Evolutionary conservation across 441 rosid genomes (phyloP), one percentile per base, ranked within the genome.

Genomic region (Eruca vesicaria): DNA sequence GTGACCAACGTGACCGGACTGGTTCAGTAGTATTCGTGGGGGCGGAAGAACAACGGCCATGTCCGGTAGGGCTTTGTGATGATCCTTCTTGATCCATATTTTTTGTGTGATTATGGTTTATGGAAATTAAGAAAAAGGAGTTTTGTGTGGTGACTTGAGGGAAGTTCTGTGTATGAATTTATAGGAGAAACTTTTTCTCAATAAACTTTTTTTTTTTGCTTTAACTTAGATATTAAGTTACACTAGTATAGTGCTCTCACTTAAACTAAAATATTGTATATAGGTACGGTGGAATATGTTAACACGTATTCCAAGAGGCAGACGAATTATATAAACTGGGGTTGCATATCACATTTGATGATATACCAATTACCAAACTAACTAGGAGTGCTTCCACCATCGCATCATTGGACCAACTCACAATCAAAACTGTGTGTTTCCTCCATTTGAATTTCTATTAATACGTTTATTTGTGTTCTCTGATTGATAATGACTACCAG

Each of bases 1-100:
- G 99, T 32, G 93, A 92, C 99, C 99, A 94, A 70, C 99, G 80
- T 14, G 80, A 45, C 62, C 80, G 72, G 38, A 70, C 76, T 16
- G 76, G 76, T 35, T 71, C 76, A 11, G 68, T 71, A 4, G 72
- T 33, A 7, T 36, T 71, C 2, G 68, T 59, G 43, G 80, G 31
- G 36, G 38, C 55, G 21, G 69, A 26, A 29, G 23, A 6, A 43
- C 57, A 43, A 43, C 19, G 57, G n/a, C 21, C 15, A 3, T 65
- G 57, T 9, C 15, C 9, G n/a, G 12, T 38, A 43, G 23, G 56
- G 63, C 36, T 66, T 21, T 66, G 58, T 3, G 68, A 60, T 14
- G 62, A 28, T 58, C 71, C 56, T 71, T 41, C 74, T 70, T 68
- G 69, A 68, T 68, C 60, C 79, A 76, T 7, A 23, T 76, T 76